These are phyloP conservation scores for Pseudogymnoascus sp. DNA, from an alignment of 2,329 filamentous ascomycete species.

Conservation along the genomic window DNA sequence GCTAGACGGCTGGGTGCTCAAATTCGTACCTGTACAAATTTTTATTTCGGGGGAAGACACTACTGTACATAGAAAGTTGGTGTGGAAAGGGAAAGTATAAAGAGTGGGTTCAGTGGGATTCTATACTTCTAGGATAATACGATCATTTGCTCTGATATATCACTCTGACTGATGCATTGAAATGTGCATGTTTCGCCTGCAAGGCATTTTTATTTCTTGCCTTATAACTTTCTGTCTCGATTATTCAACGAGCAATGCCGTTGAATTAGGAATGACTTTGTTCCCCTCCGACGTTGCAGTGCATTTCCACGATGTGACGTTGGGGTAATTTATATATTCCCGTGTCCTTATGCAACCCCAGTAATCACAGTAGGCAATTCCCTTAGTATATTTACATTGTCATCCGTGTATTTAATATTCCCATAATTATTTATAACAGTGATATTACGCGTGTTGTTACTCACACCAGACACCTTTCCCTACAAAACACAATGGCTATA, in stretches of 20 bases:
- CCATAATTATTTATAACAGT: neutral
- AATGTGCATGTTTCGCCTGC: neutral
- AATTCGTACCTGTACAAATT: slow-evolving; percentile 9
- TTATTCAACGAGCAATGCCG: neutral
- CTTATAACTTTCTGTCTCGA: neutral
- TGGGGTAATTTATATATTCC: neutral
- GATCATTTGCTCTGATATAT: slow-evolving; percentile 1
- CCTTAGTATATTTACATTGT: neutral
- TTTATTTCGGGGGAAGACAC: slow-evolving; percentile 6
- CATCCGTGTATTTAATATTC: neutral
- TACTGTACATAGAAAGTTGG: neutral
- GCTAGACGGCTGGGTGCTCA: neutral
- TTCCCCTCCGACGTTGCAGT: slow-evolving; percentile 4
- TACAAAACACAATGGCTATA: neutral
- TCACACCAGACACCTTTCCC: neutral
- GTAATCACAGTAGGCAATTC: neutral
- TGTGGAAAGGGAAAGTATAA: neutral
- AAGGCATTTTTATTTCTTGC: neutral
- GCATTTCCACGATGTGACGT: neutral
- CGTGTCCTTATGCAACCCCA: neutral
- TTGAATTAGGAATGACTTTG: slow-evolving; percentile 1
- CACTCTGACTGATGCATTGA: too few relatives aligned
- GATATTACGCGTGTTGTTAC: slow-evolving; percentile 7
- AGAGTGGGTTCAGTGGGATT: neutral
- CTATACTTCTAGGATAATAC: slow-evolving; percentile 4